Evolutionary conservation across 2,329 filamentous ascomycete species (phyloP).

Genomic region (Aspergillus texensis): DNA sequence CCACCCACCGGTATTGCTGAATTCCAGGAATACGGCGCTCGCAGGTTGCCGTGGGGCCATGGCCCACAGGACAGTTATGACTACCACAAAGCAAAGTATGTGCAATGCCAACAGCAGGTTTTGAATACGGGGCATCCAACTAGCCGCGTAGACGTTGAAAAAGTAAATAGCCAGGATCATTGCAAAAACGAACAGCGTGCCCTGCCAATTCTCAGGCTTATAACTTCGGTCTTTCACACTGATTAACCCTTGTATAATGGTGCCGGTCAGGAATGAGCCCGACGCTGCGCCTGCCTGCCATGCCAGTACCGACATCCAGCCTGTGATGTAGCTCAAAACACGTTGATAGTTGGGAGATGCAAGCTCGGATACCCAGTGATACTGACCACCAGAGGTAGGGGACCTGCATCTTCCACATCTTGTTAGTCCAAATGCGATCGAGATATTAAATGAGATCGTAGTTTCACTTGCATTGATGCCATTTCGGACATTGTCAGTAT

Average conservation of each 20-base stretch:
- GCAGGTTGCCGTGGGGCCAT: constrained; percentile 34
- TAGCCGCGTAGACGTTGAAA: constrained; percentile 43
- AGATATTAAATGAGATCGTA: not conserved
- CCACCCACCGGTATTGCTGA: constrained; percentile 45
- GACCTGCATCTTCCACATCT: constrained; percentile 37
- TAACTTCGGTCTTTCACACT: constrained; percentile 48
- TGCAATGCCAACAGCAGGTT: constrained; percentile 43
- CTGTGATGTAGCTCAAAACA: constrained; percentile 57
- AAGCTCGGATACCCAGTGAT: constrained; percentile 62
- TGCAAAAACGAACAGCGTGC: constrained; percentile 52
- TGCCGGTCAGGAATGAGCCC: constrained; percentile 52
- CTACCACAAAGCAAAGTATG: constrained; percentile 39
- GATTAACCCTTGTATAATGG: constrained; percentile 50
- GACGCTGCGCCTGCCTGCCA: constrained; percentile 56
- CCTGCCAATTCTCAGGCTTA: constrained; percentile 49
- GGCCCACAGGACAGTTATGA: constrained; percentile 35
- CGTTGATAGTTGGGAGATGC: constrained; percentile 53
- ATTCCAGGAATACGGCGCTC: constrained; percentile 39
- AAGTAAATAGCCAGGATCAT: constrained; percentile 47
- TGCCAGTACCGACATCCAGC: constrained; percentile 54
- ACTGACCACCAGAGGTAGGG: constrained; percentile 61
- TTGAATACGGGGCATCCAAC: constrained; percentile 40
- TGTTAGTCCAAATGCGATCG: not conserved
- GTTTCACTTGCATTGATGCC: constrained; percentile 38
- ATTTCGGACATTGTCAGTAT: constrained; percentile 65